These are phyloP conservation scores for Nephelium lappaceum DNA, from an alignment of 345 rosid genomes.

Conservation along the genomic window DNA sequence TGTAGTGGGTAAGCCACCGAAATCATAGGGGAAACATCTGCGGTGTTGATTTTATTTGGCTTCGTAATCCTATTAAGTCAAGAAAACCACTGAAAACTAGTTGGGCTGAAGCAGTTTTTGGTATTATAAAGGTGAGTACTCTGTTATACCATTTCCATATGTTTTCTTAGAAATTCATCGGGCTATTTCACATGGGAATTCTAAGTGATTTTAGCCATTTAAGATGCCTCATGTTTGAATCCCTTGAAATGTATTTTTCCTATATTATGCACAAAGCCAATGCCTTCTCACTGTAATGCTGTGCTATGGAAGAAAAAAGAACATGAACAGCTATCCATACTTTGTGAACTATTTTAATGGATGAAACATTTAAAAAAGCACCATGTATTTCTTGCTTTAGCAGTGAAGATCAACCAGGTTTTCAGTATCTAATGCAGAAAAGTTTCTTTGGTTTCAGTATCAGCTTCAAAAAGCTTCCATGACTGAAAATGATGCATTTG, in stretches of 20 bases:
- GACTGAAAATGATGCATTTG: conserved; percentile 58
- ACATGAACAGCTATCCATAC: background rate
- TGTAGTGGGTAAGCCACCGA: conserved; percentile 95
- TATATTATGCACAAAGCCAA: background rate
- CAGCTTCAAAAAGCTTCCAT: conserved; percentile 63
- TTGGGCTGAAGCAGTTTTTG: conserved; percentile 74
- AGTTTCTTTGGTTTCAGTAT: conserved; percentile 44
- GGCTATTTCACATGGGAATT: conserved; percentile 6
- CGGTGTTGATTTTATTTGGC: conserved; percentile 99
- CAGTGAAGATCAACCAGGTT: conserved; percentile 8
- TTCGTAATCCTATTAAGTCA: conserved; percentile 62
- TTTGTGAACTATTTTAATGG: background rate
- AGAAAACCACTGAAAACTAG: conserved; percentile 60
- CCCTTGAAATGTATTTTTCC: background rate
- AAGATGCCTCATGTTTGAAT: background rate
- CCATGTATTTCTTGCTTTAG: background rate
- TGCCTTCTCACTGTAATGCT: background rate
- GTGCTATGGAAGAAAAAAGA: background rate
- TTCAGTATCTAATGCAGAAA: conserved; percentile 12
- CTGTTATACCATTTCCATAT: conserved; percentile 6
- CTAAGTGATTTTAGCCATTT: background rate
- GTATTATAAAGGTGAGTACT: conserved; percentile 62
- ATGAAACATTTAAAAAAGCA: background rate
- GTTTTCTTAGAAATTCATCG: background rate
- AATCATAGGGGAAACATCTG: conserved; percentile 97